Evolutionary conservation across 495 filamentous ascomycete species (phyloP).

Genomic region (Penicillium parvum): DNA sequence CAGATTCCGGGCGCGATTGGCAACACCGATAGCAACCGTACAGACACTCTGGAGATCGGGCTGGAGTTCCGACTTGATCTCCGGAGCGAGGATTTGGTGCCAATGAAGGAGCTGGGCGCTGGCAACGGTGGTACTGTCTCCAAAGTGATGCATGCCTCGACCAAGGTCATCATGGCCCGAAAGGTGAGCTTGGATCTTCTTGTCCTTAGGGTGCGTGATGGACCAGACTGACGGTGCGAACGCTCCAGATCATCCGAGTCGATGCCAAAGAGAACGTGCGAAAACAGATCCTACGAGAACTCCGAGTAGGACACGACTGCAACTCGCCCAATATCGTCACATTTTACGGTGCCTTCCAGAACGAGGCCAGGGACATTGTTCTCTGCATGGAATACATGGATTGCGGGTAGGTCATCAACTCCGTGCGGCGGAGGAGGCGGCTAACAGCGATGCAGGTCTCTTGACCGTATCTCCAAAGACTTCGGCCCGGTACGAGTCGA

Average conservation of each 20-base stretch:
- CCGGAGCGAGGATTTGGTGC: slow-evolving; percentile 84
- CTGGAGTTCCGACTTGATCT: slow-evolving; percentile 94
- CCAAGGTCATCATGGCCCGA: slow-evolving; percentile 92
- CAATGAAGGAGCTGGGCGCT: slow-evolving; percentile 89
- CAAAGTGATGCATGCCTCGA: slow-evolving; percentile 93
- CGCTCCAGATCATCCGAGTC: slow-evolving; percentile 83
- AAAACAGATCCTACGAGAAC: slow-evolving; percentile 90
- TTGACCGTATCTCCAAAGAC: slow-evolving; percentile 88
- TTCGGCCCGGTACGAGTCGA: slow-evolving; percentile 97
- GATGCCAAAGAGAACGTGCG: slow-evolving; percentile 95
- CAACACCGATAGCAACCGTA: slow-evolving; percentile 55
- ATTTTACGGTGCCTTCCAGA: slow-evolving; percentile 96
- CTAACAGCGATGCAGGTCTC: slow-evolving; percentile 56
- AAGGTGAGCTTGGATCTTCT: slow-evolving; percentile 62
- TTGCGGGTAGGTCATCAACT: slow-evolving; percentile 79
- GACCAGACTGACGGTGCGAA: slow-evolving; percentile 6
- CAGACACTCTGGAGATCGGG: slow-evolving; percentile 88
- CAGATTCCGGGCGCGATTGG: slow-evolving; percentile 57
- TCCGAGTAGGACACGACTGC: slow-evolving; percentile 97
- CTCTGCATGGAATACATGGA: slow-evolving; percentile 99
- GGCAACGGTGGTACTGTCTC: slow-evolving; percentile 97
- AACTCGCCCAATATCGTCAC: slow-evolving; percentile 94
- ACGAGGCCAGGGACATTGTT: slow-evolving; percentile 91
- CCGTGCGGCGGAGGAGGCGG: not conserved
- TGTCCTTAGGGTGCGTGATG: not conserved